phyloP scores from a whole-genome alignment of 306 rosid genomes.

The Cicer arietinum region DNA sequence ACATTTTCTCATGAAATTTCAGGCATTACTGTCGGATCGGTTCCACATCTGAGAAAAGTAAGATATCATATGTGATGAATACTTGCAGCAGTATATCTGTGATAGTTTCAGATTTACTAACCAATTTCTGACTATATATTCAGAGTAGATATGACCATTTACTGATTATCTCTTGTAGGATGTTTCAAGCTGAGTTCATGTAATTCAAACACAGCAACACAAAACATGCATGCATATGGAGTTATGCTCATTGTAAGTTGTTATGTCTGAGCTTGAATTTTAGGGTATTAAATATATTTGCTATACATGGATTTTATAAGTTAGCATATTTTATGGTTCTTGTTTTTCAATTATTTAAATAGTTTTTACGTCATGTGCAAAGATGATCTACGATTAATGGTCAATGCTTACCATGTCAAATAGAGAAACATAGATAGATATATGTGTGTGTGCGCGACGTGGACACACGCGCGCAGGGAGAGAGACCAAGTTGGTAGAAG shows the following conservation, averaged over 20 bases:
- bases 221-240: conserved; percentile 85
- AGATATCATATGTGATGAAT: conserved; percentile 43
- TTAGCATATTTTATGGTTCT: conserved; percentile 20
- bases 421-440: not conserved
- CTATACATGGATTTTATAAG: not conserved
- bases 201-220: conserved; percentile 72
- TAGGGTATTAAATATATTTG: conserved; percentile 30
- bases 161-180: conserved; percentile 61
- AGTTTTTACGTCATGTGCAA: conserved; percentile 22
- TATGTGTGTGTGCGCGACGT: not conserved
- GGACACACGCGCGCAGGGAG: not conserved
- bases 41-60: conserved; percentile 81
- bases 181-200: conserved; percentile 94
- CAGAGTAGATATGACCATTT: conserved; percentile 45
- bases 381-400: conserved; percentile 17
- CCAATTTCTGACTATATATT: conserved; percentile 15
- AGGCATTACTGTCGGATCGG: conserved; percentile 96
- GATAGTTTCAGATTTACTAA: conserved; percentile 17
- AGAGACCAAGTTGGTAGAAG: conserved; percentile 38
- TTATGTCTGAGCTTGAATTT: conserved; percentile 41
- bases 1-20: conserved; percentile 47
- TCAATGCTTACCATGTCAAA: conserved; percentile 29
- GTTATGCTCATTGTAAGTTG: conserved; percentile 84
- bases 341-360: conserved; percentile 1
- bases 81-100: conserved; percentile 5